phyloP scores from a whole-genome alignment of 1,139 yeast genomes.

The Arxiozyma slooffiae region DNA sequence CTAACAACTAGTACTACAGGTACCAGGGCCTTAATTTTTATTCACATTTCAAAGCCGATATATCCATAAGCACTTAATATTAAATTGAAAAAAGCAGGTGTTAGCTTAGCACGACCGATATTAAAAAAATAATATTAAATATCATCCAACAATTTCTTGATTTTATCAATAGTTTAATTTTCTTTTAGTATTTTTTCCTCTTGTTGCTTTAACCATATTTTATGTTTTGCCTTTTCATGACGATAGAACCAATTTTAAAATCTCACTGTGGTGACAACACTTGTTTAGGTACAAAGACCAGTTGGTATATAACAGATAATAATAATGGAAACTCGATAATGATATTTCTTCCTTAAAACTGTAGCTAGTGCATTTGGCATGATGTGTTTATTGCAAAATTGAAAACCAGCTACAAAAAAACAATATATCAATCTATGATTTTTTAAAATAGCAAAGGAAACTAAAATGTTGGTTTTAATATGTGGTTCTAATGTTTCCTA shows the following conservation, averaged over 20 bases:
- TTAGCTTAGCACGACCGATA: constrained; percentile 42
- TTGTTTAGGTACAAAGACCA: constrained; percentile 49
- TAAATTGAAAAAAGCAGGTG: constrained; percentile 33
- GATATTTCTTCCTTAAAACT: constrained; percentile 39
- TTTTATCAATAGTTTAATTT: constrained; percentile 16
- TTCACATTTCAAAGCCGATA: constrained; percentile 62
- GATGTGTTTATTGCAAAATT: constrained; percentile 64
- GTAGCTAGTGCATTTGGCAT: constrained; percentile 52
- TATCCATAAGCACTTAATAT: constrained; percentile 34
- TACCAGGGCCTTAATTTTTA: constrained; percentile 40
- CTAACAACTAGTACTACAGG: constrained; percentile 49
- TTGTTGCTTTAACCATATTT: constrained; percentile 17
- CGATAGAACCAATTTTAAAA: constrained; percentile 40
- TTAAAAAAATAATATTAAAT: constrained; percentile 30
- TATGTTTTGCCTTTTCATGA: constrained; percentile 16
- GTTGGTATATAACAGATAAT: constrained; percentile 58
- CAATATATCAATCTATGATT: constrained; percentile 31
- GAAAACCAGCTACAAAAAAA: constrained; percentile 49
- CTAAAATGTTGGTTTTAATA: constrained; percentile 34
- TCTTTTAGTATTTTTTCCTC: constrained; percentile 22
- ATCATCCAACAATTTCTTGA: constrained; percentile 16
- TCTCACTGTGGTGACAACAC: constrained; percentile 42
- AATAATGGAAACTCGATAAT: constrained; percentile 42
- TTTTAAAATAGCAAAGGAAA: constrained; percentile 38
- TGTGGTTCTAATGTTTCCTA: constrained; percentile 26